Evolutionary conservation across 768 basidiomycete genomes (phyloP).

Genomic region (Rhizopogon vulgaris): DNA sequence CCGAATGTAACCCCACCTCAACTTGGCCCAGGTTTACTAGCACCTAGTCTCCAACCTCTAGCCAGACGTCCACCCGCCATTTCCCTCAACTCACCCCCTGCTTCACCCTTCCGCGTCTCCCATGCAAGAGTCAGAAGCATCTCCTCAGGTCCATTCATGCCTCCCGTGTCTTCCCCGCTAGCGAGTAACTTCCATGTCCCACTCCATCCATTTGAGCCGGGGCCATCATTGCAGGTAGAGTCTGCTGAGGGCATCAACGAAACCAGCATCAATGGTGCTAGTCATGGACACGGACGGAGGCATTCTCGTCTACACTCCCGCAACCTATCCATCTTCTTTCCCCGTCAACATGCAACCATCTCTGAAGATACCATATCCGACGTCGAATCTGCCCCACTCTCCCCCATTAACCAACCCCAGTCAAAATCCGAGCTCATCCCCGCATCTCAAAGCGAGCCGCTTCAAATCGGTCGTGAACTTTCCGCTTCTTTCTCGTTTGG

Average conservation of each 20-base stretch:
- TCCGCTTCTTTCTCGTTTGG: slow-evolving; percentile 54
- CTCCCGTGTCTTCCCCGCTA: slow-evolving; percentile 22
- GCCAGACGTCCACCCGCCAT: slow-evolving; percentile 19
- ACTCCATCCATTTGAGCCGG: slow-evolving; percentile 12
- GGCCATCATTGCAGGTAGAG: slow-evolving; percentile 13
- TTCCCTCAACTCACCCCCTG: slow-evolving; percentile 20
- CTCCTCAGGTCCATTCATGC: slow-evolving; percentile 24
- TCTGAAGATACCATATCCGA: slow-evolving; percentile 54
- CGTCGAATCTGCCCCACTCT: slow-evolving; percentile 43
- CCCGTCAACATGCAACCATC: slow-evolving; percentile 58
- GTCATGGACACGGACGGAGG: slow-evolving; percentile 25
- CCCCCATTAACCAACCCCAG: slow-evolving; percentile 12
- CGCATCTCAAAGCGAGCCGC: slow-evolving; percentile 32
- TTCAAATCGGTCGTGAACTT: slow-evolving; percentile 35
- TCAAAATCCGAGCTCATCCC: slow-evolving; percentile 32
- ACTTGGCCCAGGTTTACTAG: slow-evolving; percentile 14
- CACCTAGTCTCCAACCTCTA: slow-evolving; percentile 8
- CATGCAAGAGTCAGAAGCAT: slow-evolving; percentile 29
- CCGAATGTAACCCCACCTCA: slow-evolving; percentile 11
- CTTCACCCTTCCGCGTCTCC: slow-evolving; percentile 27
- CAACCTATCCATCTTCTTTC: slow-evolving; percentile 90
- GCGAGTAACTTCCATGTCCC: slow-evolving; percentile 23
- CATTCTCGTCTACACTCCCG: slow-evolving; percentile 83
- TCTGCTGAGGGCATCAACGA: slow-evolving; percentile 17
- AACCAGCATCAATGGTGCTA: neutral